Evolutionary conservation across 1,284 basidiomycete species (phyloP), one percentile per base, ranked within the genome.

Genomic region (Xerocomus amazonicus): DNA sequence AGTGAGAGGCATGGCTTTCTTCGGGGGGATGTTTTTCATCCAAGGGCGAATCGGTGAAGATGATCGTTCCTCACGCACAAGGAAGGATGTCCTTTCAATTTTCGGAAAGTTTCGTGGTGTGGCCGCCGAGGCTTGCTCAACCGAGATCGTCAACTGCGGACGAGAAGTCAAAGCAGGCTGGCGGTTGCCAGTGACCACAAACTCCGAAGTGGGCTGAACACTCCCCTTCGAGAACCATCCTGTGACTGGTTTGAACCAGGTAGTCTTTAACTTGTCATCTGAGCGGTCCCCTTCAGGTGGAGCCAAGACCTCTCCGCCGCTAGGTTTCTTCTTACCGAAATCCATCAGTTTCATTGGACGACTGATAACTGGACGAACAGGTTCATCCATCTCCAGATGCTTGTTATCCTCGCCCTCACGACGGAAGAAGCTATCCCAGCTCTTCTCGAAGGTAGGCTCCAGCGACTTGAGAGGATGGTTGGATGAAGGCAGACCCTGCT

Each of bases 361-460:
- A 54, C 65, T 70, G 52, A 70, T 65, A 46, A 62, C 64, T 43
- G 60, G 47, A 2, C 51, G 43, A 31, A 23, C 19, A 2, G 50
- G 46, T 17, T 50, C 54, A 26, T 55, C 51, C 37, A 48, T 46
- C 28, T 56, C 49, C 17, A 50, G 29, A 17, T 44, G 48, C 14
- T 61, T 58, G 32, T 57, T 51, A 12, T 62, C 52, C n/a, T 61
- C 53, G 14, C 59, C 67, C 23, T 73, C 63, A 39, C 70, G 19
- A 23, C 19, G 73, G 52, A 79, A 71, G 58, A 78, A 73, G 47
- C 71, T 76, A 48, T 78, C 76, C 75, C 78, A 82, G 45, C 73
- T 75, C 58, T 70, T 73, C 55, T 71, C 69, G 26, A 68, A 70
- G 28, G 58, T 60, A 17, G 71, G 70, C 13, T 66, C 61, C 50